Conservation (phyloP, 1,284 basidiomycete genomes). For the Malassezia yamatoensis region DNA sequence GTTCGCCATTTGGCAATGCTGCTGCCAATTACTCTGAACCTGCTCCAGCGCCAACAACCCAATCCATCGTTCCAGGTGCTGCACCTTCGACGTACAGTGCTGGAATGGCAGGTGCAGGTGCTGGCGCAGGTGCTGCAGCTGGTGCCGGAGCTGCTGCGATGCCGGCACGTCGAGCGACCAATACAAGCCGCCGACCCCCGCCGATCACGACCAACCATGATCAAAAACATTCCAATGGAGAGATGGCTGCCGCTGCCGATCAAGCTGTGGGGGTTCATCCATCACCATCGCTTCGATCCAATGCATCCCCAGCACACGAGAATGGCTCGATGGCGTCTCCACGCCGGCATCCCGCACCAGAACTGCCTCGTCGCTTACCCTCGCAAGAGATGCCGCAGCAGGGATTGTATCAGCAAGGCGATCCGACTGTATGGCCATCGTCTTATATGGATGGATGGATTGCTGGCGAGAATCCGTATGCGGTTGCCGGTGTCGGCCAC, state of each 20-base stretch:
- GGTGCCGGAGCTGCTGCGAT: too few relatives aligned
- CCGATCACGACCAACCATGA: neutral
- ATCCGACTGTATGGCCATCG: neutral
- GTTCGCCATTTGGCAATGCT: neutral
- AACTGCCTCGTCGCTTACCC: neutral
- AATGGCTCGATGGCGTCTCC: neutral
- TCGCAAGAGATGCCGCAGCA: neutral
- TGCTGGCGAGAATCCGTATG: slow-evolving; percentile 11
- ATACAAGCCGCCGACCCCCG: neutral
- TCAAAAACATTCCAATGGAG: neutral
- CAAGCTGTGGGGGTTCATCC: neutral
- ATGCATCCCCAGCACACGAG: neutral
- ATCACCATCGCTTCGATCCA: neutral
- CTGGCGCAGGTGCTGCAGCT: neutral
- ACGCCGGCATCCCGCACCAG: too few relatives aligned
- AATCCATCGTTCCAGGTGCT: neutral
- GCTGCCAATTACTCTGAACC: neutral
- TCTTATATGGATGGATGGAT: slow-evolving; percentile 10
- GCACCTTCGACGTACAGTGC: neutral
- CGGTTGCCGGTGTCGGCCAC: slow-evolving; percentile 13
- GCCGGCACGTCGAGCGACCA: too few relatives aligned
- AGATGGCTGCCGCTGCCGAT: slow-evolving; percentile 1
- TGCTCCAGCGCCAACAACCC: neutral
- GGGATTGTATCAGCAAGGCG: neutral
- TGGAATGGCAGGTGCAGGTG: slow-evolving; percentile 1